phyloP scores from a whole-genome alignment of 345 rosid genomes.

The Eucalyptus grandis region DNA sequence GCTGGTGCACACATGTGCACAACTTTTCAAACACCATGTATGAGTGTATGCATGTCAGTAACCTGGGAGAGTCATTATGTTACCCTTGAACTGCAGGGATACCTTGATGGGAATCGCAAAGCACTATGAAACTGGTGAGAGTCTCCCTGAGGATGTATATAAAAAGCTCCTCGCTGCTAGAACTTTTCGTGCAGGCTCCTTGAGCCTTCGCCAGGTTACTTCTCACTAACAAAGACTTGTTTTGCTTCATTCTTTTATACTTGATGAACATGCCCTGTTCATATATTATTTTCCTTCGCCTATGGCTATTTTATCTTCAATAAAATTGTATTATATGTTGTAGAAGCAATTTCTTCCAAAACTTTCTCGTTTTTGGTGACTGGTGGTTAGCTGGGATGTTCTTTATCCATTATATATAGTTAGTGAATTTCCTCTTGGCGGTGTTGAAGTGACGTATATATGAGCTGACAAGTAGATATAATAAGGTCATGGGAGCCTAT shows the following conservation, averaged over 20 bases:
- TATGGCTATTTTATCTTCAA: background rate
- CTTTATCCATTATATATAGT: background rate
- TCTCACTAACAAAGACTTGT: background rate
- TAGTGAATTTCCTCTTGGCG: background rate
- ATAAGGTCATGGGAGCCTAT: background rate
- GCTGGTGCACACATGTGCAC: background rate
- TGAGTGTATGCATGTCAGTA: background rate
- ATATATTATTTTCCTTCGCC: background rate
- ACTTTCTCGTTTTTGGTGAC: background rate
- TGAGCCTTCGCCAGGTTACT: slow-evolving; percentile 84
- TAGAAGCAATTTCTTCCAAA: background rate
- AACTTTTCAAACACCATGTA: background rate
- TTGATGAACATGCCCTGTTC: background rate
- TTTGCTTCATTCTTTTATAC: background rate
- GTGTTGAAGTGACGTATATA: background rate
- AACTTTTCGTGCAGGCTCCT: slow-evolving; percentile 82
- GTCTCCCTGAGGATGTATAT: slow-evolving; percentile 78
- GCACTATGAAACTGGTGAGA: slow-evolving; percentile 79
- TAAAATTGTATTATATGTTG: background rate
- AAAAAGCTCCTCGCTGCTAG: slow-evolving; percentile 82
- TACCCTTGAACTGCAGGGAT: slow-evolving; percentile 29
- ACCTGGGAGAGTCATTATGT: background rate
- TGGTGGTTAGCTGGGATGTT: background rate
- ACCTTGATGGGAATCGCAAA: slow-evolving; percentile 89
- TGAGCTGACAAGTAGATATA: background rate